Percentiles rank a stretch among this genome's conserved stretches.
phyloP scores from a whole-genome alignment of 2,329 filamentous ascomycete genomes.

The Mollisiaceae sp. region DNA sequence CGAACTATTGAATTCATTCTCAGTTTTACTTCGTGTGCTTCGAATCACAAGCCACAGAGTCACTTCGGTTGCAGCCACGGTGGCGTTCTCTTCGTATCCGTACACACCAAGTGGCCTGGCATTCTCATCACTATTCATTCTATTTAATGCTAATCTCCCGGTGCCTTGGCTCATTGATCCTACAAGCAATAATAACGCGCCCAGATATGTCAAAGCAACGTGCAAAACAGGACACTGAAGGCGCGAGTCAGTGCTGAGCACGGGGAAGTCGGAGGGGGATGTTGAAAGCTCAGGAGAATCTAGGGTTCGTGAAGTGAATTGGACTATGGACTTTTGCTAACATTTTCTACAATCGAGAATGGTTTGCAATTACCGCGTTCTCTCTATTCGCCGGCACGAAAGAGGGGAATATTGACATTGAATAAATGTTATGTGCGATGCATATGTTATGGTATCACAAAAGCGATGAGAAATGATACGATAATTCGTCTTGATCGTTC shows the following conservation, averaged over 20 bases:
- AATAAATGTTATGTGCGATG: neutral
- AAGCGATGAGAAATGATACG: neutral
- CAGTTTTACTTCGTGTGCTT: too few relatives aligned
- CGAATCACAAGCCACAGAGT: neutral
- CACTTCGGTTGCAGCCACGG: neutral
- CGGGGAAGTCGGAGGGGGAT: neutral
- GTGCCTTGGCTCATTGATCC: neutral
- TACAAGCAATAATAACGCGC: neutral
- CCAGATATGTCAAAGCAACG: neutral
- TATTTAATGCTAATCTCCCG: neutral
- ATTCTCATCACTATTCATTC: neutral
- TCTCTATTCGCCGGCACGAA: conserved; percentile 23
- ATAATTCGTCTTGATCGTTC: neutral
- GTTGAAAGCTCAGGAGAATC: neutral
- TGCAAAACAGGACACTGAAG: neutral
- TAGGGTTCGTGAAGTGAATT: neutral
- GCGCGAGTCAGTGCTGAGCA: neutral
- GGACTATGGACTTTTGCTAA: neutral
- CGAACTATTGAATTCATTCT: neutral
- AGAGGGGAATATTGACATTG: conserved; percentile 16
- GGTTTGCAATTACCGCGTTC: conserved; percentile 25
- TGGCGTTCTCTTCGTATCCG: neutral
- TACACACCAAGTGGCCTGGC: neutral
- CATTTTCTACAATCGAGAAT: conserved; percentile 11
- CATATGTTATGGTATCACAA: neutral